Base-by-base conservation (phyloP, 148 eudicot species). In the Fagopyrum tataricum region DNA sequence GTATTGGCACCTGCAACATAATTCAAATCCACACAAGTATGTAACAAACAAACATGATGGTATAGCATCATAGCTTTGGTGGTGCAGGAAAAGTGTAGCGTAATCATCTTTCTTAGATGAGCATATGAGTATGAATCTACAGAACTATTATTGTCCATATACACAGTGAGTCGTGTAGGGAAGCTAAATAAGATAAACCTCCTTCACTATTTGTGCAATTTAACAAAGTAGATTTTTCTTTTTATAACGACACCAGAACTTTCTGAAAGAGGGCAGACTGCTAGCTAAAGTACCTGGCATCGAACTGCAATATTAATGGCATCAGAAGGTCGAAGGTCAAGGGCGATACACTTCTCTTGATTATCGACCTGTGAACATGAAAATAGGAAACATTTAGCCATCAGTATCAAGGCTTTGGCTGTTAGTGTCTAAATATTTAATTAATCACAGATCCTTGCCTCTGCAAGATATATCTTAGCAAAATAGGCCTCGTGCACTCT, bases 301-400 rank as follows among this genome's bases (percentile, higher is more conserved):
- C 96, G 87, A n/a, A 95, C 94, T 58, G 99, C 99, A 81, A 95
- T 95, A 72, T 91, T 95, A 55, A 95, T 95, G 74, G 99, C 96
- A 78, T 95, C 99, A 26, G 99, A 92, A 51, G 99, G 99, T 64
- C 97, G 87, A 73, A 95, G 87, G 76, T 95, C 99, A 81, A 95
- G 88, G 79, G 90, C 87, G 70, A 95, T 73, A 71, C 88, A 81
- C 48, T 88, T 94, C 24, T 77, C 80, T 83, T 91, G 90, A 72
- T 90, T 81, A 67, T 73, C 93, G 78, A 84, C 79, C 99, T 95
- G 79, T 55, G 75, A 73, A 59, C 61, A 77, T 8, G 20, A 67
- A 40, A 56, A 49, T 13, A 67, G 42, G 70, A 62, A 46, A 14
- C 14, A 41, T 31, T 31, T 40, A 64, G 8, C 71, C 17, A 61